Percentiles rank a stretch among this genome's conserved stretches.
Evolutionary conservation across 441 rosid genomes (phyloP).

Genomic region (Euphorbia celastroides): DNA sequence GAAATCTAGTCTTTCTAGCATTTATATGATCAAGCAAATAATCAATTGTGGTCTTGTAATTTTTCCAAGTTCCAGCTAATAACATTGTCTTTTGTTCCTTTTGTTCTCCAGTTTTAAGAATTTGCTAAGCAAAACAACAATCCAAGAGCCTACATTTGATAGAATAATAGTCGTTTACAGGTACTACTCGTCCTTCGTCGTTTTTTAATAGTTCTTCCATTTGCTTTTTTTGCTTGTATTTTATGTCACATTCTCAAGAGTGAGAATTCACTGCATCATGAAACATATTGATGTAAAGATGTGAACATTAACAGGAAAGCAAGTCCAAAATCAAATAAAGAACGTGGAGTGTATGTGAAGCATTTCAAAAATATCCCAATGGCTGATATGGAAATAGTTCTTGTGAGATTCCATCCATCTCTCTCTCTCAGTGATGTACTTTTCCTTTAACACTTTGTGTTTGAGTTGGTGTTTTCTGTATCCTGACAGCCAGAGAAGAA

Average conservation of each 20-base stretch:
- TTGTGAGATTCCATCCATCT: conserved; percentile 47
- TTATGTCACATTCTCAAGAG: background rate
- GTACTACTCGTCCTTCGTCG: conserved; percentile 29
- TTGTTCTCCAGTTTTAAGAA: conserved; percentile 44
- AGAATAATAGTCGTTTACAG: conserved; percentile 93
- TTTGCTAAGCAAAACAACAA: conserved; percentile 66
- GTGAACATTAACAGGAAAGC: conserved; percentile 49
- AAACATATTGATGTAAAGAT: conserved; percentile 20
- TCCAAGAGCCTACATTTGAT: conserved; percentile 95
- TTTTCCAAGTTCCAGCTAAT: conserved; percentile 15
- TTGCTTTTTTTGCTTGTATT: background rate
- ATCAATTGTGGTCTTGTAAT: conserved; percentile 10
- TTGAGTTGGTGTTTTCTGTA: background rate
- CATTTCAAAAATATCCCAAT: conserved; percentile 98
- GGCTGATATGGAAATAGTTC: conserved; percentile 99
- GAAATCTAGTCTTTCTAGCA: background rate
- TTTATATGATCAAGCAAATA: background rate
- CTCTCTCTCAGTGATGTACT: conserved; percentile 12
- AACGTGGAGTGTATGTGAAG: conserved; percentile 76
- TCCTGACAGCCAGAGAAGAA: conserved; percentile 83
- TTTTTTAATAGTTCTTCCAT: background rate
- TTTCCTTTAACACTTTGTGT: background rate
- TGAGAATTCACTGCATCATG: background rate
- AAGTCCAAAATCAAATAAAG: conserved; percentile 41
- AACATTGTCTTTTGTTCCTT: conserved; percentile 16